Base-by-base conservation (phyloP, 2,329 filamentous ascomycete genomes). In the Penicillium italicum region DNA sequence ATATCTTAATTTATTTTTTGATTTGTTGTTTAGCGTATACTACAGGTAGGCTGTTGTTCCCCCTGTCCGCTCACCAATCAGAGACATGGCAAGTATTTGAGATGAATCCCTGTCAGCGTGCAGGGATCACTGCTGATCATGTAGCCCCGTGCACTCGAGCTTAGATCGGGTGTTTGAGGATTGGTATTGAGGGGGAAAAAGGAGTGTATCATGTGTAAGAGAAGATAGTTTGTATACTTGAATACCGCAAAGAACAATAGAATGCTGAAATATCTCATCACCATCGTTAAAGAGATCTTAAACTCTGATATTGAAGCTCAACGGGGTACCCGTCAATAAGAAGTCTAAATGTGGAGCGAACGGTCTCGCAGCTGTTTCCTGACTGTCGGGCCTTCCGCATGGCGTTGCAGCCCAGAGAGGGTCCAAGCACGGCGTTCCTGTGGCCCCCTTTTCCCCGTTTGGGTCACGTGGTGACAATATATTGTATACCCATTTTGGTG, bases 311-410 rank as follows among this genome's bases (percentile, higher is more conserved):
- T 40, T 8, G 20, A 50, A 34, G 30, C 30, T 34, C 28, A 45
- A 33, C n/a, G 48, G 40, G n/a, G 41, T 31, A 43, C 28, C 43
- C 31, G 41, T 45, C 43, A 45, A 28, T n/a, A 45, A 44, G 41
- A 44, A 44, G 41, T 26, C 38, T 55, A 48, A 50, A 46, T 60
- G 66, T 67, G 67, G 67, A 70, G 62, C 64, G 69, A 72, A 72
- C 69, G 69, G 67, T 63, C 64, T 69, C 69, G 68, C 68, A 69
- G 60, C 63, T 67, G 68, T 54, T 69, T 72, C 69, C 69, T 68
- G 64, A 67, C 62, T 71, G 68, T 70, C 69, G 69, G 69, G 69
- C 66, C 66, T 64, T 50, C 54, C 56, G 61, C 50, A 53, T 53
- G 51, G 54, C 64, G 63, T 58, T 65, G 61, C 22, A 42, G 38